Evolutionary conservation across 2,329 filamentous ascomycete genomes (phyloP), one percentile per base, ranked within the genome.

Genomic region (Huntiella decipiens): DNA sequence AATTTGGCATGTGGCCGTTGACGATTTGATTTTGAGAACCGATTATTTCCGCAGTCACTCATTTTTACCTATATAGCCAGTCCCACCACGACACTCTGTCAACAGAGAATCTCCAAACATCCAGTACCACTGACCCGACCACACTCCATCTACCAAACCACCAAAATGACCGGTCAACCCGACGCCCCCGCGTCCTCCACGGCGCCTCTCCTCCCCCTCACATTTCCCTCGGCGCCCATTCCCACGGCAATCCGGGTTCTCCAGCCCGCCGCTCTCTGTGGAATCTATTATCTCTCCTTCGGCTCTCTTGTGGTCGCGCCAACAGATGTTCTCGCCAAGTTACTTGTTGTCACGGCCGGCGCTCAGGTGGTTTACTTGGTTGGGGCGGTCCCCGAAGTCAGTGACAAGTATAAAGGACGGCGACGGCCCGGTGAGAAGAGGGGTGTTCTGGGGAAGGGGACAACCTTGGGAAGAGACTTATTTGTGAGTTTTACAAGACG

Each of bases 261-360:
- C 12, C 82, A 92, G 53, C 79, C 82, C 0, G 60, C 70, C 19
- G 61, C 85, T 8, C 66, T 92, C 28, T 67, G 83, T 28, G 70
- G 68, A 7, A 61, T 80, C 33, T 77, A 80, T 56, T 67, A 70
- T 39, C 56, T 73, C 51, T 71, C 71, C 35, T 88, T 92, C 60
- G 58, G 63, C 33, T 63, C 68, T 13, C 66, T 93, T 19, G 80
- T 92, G 22, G 65, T 68, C 12, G 73, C 87, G 52, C 83, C 86
- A 0, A 70, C 79, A 2, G 61, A 68, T 12, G 71, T 78, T 5
- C 68, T 93, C 34, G 60, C 71, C 11, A 67, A 58, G 28, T 66
- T 77, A 2, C 63, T 88, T 2, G 68, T 78, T 0, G 69, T 74
- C 10, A 65, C 87, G 11, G 70, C 72, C 3, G 60, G 67, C 4